Base-by-base conservation (phyloP, 2,329 filamentous ascomycete genomes). In the Paramyrothecium roridum region DNA sequence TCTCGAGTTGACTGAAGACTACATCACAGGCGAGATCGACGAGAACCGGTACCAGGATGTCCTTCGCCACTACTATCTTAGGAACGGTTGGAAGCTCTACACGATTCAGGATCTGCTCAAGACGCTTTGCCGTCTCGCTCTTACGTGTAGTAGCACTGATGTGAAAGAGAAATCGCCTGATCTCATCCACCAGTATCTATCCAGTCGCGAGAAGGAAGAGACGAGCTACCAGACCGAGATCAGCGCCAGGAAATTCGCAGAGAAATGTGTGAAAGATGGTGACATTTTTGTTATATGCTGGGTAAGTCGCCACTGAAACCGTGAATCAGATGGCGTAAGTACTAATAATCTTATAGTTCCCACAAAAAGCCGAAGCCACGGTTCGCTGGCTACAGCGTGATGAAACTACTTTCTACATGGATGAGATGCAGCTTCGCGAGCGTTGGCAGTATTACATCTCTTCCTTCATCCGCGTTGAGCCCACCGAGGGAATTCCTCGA, bases 381-480 rank as follows among this genome's bases (percentile, higher is more conserved):
- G 80, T 96, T 12, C 90, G 91, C 48, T 86, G 84, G 80, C 73
- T 89, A 51, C 83, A 85, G 62, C 80, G 83, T 52, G 84, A 88
- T 51, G 86, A 89, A 62, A 86, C 85, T 45, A 89, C 96, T 0
- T 91, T 96, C 70, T 92, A 95, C 63, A 88, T 88, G 66, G 91
- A 96, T 61, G 91, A 96, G 62, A 88, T 96, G 78, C 89, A 95
- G 67, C 84, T 87, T 52, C 87, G 88, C 55, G 87, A 91, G 59
- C 82, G 86, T 43, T 99, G 95, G 95, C 90, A 93, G 64, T 96
- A 96, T 75, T 99, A 99, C 70, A 91, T 96, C 55, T 93, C 93
- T 19, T 92, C 93, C 0, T 98, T 90, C 72, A 90, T 91, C 62
- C 90, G 91, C 59, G 83, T 93, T 22, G 91, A 96, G 66, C 90